A percentile compares a stretch with the other conserved stretches of the same genome.
phyloP scores from a whole-genome alignment of 441 rosid species.

The Euphorbia corollata region DNA sequence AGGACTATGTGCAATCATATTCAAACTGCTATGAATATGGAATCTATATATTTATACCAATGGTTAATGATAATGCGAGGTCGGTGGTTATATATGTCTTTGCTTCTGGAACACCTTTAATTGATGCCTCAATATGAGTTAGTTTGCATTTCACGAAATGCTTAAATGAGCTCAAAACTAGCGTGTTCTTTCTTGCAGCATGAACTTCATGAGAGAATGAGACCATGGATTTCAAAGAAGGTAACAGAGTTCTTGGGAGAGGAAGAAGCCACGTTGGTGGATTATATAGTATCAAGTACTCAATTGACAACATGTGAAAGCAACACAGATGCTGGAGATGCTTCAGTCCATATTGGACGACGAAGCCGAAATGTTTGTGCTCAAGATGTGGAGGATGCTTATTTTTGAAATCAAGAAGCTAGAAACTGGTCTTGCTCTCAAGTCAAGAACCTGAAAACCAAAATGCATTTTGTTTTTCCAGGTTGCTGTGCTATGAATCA shows the following conservation, averaged over 20 bases:
- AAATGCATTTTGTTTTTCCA: neutral
- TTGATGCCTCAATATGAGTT: neutral
- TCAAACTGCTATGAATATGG: neutral
- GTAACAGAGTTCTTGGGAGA: conserved; percentile 93
- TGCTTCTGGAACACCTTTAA: neutral
- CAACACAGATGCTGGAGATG: conserved; percentile 84
- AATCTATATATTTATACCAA: neutral
- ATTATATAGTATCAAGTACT: conserved; percentile 78
- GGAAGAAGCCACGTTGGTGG: conserved; percentile 83
- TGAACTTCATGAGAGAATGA: conserved; percentile 84
- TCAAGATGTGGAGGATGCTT: conserved; percentile 99
- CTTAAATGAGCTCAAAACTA: neutral
- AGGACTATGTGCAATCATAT: neutral
- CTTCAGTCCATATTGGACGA: conserved; percentile 87
- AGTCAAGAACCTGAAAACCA: conserved; percentile 53
- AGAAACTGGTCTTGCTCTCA: conserved; percentile 68
- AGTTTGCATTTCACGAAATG: conserved; percentile 1
- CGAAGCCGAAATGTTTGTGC: conserved; percentile 98
- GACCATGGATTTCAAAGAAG: conserved; percentile 98
- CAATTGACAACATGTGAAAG: conserved; percentile 81
- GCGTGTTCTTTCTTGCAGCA: conserved; percentile 40
- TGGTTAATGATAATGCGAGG: neutral
- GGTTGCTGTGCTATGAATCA: neutral
- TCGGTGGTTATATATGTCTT: neutral
- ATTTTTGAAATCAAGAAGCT: conserved; percentile 92